phyloP scores from a whole-genome alignment of 2,329 filamentous ascomycete species.

The Camillea tinctor region DNA sequence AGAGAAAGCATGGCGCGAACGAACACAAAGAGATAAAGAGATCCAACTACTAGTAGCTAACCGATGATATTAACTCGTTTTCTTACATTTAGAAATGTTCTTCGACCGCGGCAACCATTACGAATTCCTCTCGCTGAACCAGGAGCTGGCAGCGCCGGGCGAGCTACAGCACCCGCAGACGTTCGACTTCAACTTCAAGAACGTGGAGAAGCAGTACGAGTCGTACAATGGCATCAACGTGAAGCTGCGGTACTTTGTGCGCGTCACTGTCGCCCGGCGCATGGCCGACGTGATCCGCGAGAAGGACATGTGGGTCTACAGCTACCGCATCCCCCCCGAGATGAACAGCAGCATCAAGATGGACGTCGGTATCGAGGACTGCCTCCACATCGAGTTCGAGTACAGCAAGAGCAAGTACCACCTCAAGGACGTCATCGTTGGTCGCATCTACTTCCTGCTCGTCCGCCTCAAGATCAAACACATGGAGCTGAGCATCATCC shows the following conservation, averaged over 20 bases:
- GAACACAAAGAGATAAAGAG: not conserved
- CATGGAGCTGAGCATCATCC: constrained; percentile 98
- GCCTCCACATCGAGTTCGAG: constrained; percentile 98
- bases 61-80: constrained; percentile 4
- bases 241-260: constrained; percentile 96
- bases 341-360: constrained; percentile 99
- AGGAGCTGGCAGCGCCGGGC: constrained; percentile 93
- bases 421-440: constrained; percentile 97
- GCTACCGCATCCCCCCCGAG: constrained; percentile 95
- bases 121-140: constrained; percentile 95
- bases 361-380: constrained; percentile 99
- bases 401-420: constrained; percentile 99
- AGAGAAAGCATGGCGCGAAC: not conserved
- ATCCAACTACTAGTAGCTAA: not conserved
- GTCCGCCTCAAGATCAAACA: constrained; percentile 99
- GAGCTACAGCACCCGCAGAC: constrained; percentile 98
- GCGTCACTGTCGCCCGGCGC: constrained; percentile 91
- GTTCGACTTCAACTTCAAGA: constrained; percentile 99
- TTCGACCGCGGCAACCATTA: constrained; percentile 99
- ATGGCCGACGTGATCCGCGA: constrained; percentile 98
- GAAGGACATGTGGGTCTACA: constrained; percentile 99
- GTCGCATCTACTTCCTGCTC: constrained; percentile 95
- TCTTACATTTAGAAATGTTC: constrained; percentile 78
- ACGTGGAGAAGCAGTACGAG: constrained; percentile 99
- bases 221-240: constrained; percentile 99